A percentile compares a stretch with the other conserved stretches of the same genome.
phyloP scores from a whole-genome alignment of 208 protist species.

The Leptomonas seymouri region DNA sequence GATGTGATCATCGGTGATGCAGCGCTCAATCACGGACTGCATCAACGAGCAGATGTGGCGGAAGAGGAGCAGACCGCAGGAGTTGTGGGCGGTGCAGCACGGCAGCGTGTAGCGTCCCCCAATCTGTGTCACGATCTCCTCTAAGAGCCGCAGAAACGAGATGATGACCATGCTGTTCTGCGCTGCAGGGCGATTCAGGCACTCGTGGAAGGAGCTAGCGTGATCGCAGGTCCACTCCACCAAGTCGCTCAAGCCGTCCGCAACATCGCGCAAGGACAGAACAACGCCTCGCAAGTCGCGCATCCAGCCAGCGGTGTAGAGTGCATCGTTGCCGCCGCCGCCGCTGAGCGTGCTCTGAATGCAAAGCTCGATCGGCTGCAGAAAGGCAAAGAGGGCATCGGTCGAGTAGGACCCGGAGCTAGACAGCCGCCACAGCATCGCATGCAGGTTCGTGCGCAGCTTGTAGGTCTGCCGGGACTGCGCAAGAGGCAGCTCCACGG shows the following conservation, averaged over 20 bases:
- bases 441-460: conserved; percentile 74
- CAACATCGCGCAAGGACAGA: conserved; percentile 49
- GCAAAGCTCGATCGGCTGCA: conserved; percentile 66
- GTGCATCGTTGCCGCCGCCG: conserved; percentile 43
- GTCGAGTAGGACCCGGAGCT: conserved; percentile 37
- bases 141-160: conserved; percentile 73
- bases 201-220: conserved; percentile 41
- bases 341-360: conserved; percentile 69
- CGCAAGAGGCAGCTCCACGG: conserved; percentile 76
- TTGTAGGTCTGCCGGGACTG: conserved; percentile 78
- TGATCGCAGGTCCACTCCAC: conserved; percentile 78
- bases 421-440: conserved; percentile 66
- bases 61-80: conserved; percentile 77
- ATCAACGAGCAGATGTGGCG: conserved; percentile 66
- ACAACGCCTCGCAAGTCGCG: conserved; percentile 79
- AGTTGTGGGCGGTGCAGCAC: conserved; percentile 62
- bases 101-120: conserved; percentile 44
- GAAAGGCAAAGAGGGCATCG: conserved; percentile 48
- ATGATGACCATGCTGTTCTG: conserved; percentile 68
- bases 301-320: conserved; percentile 87
- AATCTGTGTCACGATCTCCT: conserved; percentile 61
- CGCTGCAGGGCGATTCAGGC: conserved; percentile 40
- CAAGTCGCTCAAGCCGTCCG: conserved; percentile 62
- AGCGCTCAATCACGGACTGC: conserved; percentile 62
- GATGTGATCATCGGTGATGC: conserved; percentile 65